Conservation (phyloP, 169 alveolate genomes). For the Fabrea salina region DNA sequence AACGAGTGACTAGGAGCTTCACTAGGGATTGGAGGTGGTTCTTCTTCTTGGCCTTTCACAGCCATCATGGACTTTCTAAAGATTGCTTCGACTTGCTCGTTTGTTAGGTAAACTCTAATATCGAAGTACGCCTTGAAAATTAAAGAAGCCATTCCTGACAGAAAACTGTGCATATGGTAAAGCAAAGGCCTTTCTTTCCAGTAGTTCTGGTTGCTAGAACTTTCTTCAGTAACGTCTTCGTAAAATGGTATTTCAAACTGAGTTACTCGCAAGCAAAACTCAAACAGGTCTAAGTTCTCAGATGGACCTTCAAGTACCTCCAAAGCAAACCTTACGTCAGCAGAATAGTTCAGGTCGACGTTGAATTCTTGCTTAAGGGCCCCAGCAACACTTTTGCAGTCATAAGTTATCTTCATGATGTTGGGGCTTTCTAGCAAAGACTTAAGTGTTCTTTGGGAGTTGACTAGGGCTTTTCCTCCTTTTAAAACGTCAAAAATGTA, state of each 20-base stretch:
- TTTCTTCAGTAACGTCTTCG: not conserved
- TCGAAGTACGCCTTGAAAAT: slow-evolving; percentile 5
- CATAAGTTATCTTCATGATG: not conserved
- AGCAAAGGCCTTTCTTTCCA: slow-evolving; percentile 20
- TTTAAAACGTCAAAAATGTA: slow-evolving; percentile 11
- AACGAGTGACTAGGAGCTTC: not conserved
- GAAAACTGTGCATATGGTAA: slow-evolving; percentile 14
- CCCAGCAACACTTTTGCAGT: not conserved
- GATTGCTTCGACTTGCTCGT: slow-evolving; percentile 1
- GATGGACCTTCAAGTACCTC: not conserved
- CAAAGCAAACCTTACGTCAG: not conserved
- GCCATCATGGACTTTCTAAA: not conserved
- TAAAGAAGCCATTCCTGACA: slow-evolving; percentile 4
- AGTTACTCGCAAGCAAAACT: not conserved
- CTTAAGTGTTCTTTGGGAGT: not conserved
- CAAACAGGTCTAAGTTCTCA: not conserved
- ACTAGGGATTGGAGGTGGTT: not conserved
- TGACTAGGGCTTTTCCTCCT: not conserved
- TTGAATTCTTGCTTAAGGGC: not conserved
- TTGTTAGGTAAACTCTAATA: not conserved
- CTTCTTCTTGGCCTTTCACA: not conserved
- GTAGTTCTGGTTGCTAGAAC: not conserved
- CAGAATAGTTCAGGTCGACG: not conserved
- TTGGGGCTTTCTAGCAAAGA: not conserved
- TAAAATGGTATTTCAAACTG: slow-evolving; percentile 7